phyloP scores from a whole-genome alignment of 1,284 basidiomycete species.

The Phlebopus sp. region DNA sequence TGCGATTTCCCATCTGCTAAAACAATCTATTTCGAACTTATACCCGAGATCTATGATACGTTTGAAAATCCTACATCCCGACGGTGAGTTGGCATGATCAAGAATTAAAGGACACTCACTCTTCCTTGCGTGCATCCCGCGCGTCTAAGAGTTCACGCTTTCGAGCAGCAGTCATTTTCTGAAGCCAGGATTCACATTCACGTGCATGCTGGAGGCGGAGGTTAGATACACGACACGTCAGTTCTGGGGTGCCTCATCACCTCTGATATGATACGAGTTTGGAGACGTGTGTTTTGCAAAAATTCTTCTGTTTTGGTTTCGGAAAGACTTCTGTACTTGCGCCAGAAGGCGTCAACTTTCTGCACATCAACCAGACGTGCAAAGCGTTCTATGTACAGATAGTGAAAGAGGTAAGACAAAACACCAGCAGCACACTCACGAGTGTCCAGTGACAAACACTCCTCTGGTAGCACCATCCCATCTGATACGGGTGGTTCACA shows the following conservation, averaged over 20 bases:
- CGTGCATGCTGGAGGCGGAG: constrained; percentile 5
- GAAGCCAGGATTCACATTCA: not conserved
- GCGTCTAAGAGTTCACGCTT: constrained; percentile 7
- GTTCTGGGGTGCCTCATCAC: not conserved
- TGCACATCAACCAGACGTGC: not conserved
- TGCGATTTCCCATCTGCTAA: not conserved
- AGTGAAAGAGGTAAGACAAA: too few relatives aligned
- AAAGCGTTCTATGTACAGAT: too few relatives aligned
- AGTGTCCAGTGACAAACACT: too few relatives aligned
- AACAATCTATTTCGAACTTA: constrained; percentile 10
- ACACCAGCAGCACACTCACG: too few relatives aligned
- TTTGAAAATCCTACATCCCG: constrained; percentile 15
- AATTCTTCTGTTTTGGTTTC: not conserved
- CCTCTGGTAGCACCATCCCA: too few relatives aligned
- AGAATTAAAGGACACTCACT: constrained; percentile 4
- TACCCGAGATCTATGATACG: constrained; percentile 16
- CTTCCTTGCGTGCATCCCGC: not conserved
- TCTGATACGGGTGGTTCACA: too few relatives aligned
- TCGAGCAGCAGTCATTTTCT: constrained; percentile 1
- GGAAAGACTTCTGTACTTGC: not conserved
- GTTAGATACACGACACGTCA: not conserved
- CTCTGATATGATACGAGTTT: not conserved
- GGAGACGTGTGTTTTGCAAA: not conserved
- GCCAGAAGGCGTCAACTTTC: not conserved
- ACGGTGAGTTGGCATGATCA: not conserved